Evolutionary conservation across 1,284 basidiomycete genomes (phyloP), one percentile per base, ranked within the genome.

Genomic region (Xerocomus minutiporus): DNA sequence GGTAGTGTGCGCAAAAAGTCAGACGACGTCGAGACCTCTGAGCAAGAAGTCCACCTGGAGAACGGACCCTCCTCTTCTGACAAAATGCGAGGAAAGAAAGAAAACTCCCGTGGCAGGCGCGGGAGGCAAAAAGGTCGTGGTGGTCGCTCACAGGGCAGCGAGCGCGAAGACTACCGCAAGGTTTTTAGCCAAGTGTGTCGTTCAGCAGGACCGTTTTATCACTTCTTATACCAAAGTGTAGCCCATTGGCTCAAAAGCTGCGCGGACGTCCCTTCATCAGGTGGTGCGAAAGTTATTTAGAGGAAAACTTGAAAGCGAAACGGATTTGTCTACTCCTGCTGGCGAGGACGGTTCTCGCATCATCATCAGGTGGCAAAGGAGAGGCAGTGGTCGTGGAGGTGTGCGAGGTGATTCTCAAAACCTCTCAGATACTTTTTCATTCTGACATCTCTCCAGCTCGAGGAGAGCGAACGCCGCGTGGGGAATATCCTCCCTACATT

Each of bases 401-500:
- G 69, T 68, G 34, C 57, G 68, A 48, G 73, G 74, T 73, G 52
- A 47, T 28, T 20, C 26, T 26, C 31, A 40, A 44, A 32, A 7
- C 5, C 28, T 43, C 2, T 25, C 28, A 13, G 23, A 35, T 31
- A 13, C 40, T 9, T 49, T 20, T 46, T 31, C 25, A 29, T 46
- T 13, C 55, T 55, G 48, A 60, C 29, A 39, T 59, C 34, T 17
- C 26, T 2, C 15, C 48, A 65, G 70, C 62, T 53, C 68, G 69
- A 43, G 68, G 71, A 32, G 75, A 74, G 50, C 75, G 76, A 44
- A 61, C 72, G 26, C 72, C 79, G 44, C 77, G 87, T 31, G 83
- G 83, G n/a, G 80, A 75, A 31, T 88, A 81, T 59, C 88, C 88
- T 56, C 88, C 88, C 0, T 99, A 92, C 69, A 94, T 99, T 55